Evolutionary conservation across 306 rosid species (phyloP).

Genomic region (Pyrus communis): DNA sequence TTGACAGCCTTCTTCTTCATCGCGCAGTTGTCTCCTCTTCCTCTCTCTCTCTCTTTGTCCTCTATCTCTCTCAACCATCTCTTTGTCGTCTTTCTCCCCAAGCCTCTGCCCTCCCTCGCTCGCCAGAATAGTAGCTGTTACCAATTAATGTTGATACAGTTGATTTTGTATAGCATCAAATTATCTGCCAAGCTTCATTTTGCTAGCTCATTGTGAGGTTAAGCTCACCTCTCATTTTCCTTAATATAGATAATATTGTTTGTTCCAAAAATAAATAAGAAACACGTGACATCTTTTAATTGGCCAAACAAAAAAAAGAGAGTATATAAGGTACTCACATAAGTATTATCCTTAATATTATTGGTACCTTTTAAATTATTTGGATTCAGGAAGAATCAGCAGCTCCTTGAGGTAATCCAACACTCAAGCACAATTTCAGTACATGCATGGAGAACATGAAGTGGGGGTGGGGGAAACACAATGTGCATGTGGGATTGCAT

Average conservation of each 20-base stretch:
- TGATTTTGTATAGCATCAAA: background rate
- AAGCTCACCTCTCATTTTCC: rapidly evolving
- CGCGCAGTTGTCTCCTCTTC: no score
- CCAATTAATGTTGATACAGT: background rate
- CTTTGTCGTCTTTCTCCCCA: no score
- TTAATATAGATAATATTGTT: no score
- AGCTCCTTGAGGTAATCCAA: conserved; percentile 21
- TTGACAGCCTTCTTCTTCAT: no score
- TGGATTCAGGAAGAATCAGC: conserved; percentile 25
- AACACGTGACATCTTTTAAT: no score
- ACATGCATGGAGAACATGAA: conserved; percentile 27
- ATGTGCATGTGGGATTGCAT: conserved; percentile 27
- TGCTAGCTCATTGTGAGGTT: no score
- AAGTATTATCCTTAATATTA: background rate
- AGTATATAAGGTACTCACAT: background rate
- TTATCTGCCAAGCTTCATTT: background rate
- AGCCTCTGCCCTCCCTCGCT: no score
- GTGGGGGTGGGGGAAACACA: conserved; percentile 35
- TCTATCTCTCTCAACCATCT: no score
- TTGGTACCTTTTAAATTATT: background rate
- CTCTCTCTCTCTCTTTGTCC: no score
- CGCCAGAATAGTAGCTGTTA: background rate
- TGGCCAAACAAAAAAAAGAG: background rate
- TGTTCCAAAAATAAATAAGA: background rate
- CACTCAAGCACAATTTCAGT: conserved; percentile 36